Percentiles rank a stretch among this genome's conserved stretches.
Evolutionary conservation across 2,329 filamentous ascomycete genomes (phyloP).

Genomic region (Leptoxyphium fumago): DNA sequence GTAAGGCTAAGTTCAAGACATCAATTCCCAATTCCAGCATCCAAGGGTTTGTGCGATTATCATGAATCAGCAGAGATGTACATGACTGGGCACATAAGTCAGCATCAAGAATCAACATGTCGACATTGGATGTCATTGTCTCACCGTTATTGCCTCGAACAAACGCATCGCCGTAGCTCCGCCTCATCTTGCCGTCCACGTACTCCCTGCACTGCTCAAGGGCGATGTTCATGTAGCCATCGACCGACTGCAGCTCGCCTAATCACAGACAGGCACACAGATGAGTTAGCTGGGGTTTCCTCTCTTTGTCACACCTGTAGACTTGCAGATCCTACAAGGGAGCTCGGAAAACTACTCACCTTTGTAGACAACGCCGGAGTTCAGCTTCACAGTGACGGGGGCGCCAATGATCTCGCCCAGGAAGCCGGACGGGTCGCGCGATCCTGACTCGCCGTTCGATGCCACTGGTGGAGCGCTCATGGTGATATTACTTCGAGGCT

Average conservation of each 20-base stretch:
- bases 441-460: slow-evolving; percentile 51
- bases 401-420: slow-evolving; percentile 88
- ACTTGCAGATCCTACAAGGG: neutral
- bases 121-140: neutral
- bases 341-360: slow-evolving; percentile 36
- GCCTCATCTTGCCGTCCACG: slow-evolving; percentile 67
- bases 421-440: slow-evolving; percentile 87
- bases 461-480: slow-evolving; percentile 9
- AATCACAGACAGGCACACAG: neutral
- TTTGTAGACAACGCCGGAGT: slow-evolving; percentile 97
- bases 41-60: slow-evolving; percentile 1
- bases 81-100: slow-evolving; percentile 39
- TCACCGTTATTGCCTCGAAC: slow-evolving; percentile 89
- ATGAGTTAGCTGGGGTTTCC: neutral
- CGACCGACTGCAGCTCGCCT: slow-evolving; percentile 93
- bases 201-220: slow-evolving; percentile 90
- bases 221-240: slow-evolving; percentile 99
- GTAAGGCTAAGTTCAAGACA: too few relatives aligned
- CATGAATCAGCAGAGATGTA: slow-evolving; percentile 52
- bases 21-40: too few relatives aligned
- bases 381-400: slow-evolving; percentile 89
- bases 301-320: too few relatives aligned
- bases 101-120: neutral
- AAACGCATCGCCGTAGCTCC: slow-evolving; percentile 86
- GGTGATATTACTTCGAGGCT: neutral